Base-by-base conservation (phyloP, 139 green algal genomes). In the Haematococcus sp. region DNA sequence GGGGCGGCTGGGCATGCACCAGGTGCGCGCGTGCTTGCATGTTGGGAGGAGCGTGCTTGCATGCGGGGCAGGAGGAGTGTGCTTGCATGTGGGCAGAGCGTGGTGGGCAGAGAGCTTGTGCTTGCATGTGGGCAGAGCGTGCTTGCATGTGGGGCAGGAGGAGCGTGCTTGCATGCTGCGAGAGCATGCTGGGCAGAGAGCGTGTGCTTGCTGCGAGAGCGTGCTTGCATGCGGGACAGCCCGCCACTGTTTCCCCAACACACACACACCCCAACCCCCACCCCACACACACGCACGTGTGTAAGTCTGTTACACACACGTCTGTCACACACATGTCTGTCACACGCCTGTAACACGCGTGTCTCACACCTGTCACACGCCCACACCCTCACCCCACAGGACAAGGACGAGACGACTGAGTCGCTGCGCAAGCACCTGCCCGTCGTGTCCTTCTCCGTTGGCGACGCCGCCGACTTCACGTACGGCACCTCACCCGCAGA, bases 361-460 rank as follows among this genome's bases (percentile, higher is more conserved):
- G 7, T 49, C 40, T 49, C 40, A 49, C 40, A 19, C 40, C 11
- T 49, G 7, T 49, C 40, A 49, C 40, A 19, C 40, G 11, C 40
- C 11, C 11, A 49, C 40, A 7, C 40, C 40, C 40, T 49, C 40
- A 49, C 40, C 7, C 11, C 40, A 31, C 34, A 91, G 85, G 87
- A 92, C 77, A 88, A 87, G 70, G 85, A 91, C 64, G 87, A 92
- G 58, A 76, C 34, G 17, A 22, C 49, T 4, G 76, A 78, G n/a
- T 83, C 66, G 4, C 68, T 89, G 30, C 49, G 65, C 4, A 46
- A 35, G 20, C 77, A 81, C 27, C 30, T 86, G 34, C 87, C 87
- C 2, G 87, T 92, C 51, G 77, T 92, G 43, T 89, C 83, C 7
- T 78, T 92, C 27, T 88, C 80, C 0, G 70, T 92, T 0, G 87